These are phyloP conservation scores for Schizosaccharomyces versatilis DNA, from an alignment of 1,139 yeast genomes.

Conservation along the genomic window DNA sequence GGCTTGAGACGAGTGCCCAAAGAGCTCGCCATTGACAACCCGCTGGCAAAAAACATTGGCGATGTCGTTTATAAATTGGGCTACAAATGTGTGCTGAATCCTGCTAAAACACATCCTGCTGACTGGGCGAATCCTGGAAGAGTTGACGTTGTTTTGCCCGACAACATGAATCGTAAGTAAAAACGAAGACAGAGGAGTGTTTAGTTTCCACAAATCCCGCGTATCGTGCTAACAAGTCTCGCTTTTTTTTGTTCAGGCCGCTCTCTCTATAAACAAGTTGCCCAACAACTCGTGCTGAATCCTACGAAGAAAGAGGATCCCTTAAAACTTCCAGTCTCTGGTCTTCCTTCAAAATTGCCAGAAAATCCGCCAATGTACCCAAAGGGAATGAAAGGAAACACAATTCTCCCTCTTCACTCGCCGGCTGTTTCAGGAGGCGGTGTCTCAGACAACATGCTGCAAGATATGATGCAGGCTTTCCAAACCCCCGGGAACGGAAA, in stretches of 20 bases:
- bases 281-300: slow-evolving; percentile 38
- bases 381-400: slow-evolving; percentile 52
- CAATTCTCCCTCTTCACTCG: slow-evolving; percentile 67
- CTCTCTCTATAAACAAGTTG: slow-evolving; percentile 37
- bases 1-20: slow-evolving; percentile 60
- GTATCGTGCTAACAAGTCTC: slow-evolving; percentile 4
- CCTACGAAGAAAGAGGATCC: slow-evolving; percentile 52
- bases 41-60: slow-evolving; percentile 60
- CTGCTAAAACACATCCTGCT: slow-evolving; percentile 81
- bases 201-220: not conserved
- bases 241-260: slow-evolving; percentile 28
- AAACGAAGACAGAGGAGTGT: slow-evolving; percentile 8
- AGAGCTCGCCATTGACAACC: slow-evolving; percentile 56
- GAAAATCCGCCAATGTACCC: slow-evolving; percentile 54
- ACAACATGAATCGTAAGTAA: slow-evolving; percentile 7
- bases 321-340: slow-evolving; percentile 40
- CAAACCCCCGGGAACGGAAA: slow-evolving; percentile 14
- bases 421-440: slow-evolving; percentile 67
- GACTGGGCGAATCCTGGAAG: slow-evolving; percentile 96
- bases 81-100: slow-evolving; percentile 27
- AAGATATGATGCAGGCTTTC: slow-evolving; percentile 30
- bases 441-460: slow-evolving; percentile 47
- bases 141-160: slow-evolving; percentile 34
- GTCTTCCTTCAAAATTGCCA: slow-evolving; percentile 25
- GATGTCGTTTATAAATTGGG: slow-evolving; percentile 34